Evolutionary conservation across 2,329 filamentous ascomycete genomes (phyloP), one percentile per base, ranked within the genome.

Genomic region (Dothideomycetes sp.): DNA sequence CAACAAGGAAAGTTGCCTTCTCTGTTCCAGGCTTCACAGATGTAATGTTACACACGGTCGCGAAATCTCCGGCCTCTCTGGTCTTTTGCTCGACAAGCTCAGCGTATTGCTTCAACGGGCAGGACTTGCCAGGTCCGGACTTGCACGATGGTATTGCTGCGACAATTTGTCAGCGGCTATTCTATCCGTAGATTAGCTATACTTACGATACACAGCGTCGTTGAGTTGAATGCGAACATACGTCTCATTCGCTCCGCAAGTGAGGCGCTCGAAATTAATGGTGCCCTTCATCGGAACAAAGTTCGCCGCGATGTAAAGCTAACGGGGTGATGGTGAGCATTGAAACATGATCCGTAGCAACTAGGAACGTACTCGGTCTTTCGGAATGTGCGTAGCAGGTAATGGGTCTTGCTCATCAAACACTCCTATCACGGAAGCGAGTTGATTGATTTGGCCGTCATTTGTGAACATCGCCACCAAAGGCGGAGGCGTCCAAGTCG

Each of bases 281-380:
- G 77, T 80, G 2, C 78, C 79, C 5, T 77, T 65, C 77, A 81
- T 81, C 0, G 73, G 69, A 1, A 72, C 68, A 36, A 75, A 73
- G 36, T 69, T 65, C 11, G 69, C 73, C 15, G 70, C 66, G n/a
- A 68, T 61, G 53, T 72, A 81, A 7, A 72, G 61, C 29, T 73
- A 62, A 27, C 41, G 35, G 4, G 12, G 14, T 3, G 27, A 38
- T 16, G 30, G 38, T 34, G 31, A 34, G 8, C 3, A 4, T 11
- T 18, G 17, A 31, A 42, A 31, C 7, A 19, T 9, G 18, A n/a
- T 27, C 19, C 4, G 32, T 4, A 18, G 8, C n/a, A 16, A 5
- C 10, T 22, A 10, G n/a, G 14, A 12, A 11, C 24, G 19, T 37
- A 43, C 40, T 36, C 37, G 41, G 31, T 66, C 49, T 9, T 63